These are phyloP conservation scores for Monilinia laxa DNA, from an alignment of 2,329 filamentous ascomycete genomes.

Conservation along the genomic window DNA sequence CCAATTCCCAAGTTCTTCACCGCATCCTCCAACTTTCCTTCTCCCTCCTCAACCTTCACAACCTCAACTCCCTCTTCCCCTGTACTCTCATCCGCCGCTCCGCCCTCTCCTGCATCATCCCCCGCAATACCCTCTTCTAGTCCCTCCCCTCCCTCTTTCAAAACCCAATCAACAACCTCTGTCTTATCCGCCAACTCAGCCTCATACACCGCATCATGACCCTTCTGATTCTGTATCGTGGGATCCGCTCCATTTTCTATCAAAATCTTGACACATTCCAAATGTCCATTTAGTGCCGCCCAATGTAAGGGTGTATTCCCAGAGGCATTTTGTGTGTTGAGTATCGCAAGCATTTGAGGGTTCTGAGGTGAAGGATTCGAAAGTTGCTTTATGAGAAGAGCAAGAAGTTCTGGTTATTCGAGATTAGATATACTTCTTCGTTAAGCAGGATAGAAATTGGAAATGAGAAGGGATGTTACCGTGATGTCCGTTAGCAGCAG, in stretches of 20 bases:
- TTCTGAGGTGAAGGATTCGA: slow-evolving; percentile 38
- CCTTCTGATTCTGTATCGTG: slow-evolving; percentile 75
- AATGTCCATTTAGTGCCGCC: slow-evolving; percentile 86
- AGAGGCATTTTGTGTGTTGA: slow-evolving; percentile 72
- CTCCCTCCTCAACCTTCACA: slow-evolving; percentile 9
- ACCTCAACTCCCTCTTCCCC: slow-evolving; percentile 24
- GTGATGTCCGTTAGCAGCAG: slow-evolving; percentile 82
- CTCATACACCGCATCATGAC: slow-evolving; percentile 76
- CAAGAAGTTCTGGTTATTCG: slow-evolving; percentile 23
- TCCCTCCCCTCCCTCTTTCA: slow-evolving; percentile 43
- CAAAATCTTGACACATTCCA: slow-evolving; percentile 75
- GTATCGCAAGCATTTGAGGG: slow-evolving; percentile 46
- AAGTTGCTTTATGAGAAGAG: slow-evolving; percentile 47
- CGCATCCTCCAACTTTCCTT: not conserved
- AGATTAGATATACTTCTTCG: not conserved
- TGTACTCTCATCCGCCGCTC: slow-evolving; percentile 28
- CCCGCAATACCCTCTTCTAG: slow-evolving; percentile 41
- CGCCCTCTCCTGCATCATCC: slow-evolving; percentile 29
- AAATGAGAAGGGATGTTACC: slow-evolving; percentile 51
- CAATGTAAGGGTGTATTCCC: slow-evolving; percentile 94
- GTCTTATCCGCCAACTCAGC: slow-evolving; percentile 69
- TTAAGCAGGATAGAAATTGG: not conserved
- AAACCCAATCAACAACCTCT: slow-evolving; percentile 58
- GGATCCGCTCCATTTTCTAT: slow-evolving; percentile 76
- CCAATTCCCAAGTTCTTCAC: slow-evolving; percentile 12